phyloP scores from a whole-genome alignment of 495 filamentous ascomycete genomes.

The Neurospora hispaniola region DNA sequence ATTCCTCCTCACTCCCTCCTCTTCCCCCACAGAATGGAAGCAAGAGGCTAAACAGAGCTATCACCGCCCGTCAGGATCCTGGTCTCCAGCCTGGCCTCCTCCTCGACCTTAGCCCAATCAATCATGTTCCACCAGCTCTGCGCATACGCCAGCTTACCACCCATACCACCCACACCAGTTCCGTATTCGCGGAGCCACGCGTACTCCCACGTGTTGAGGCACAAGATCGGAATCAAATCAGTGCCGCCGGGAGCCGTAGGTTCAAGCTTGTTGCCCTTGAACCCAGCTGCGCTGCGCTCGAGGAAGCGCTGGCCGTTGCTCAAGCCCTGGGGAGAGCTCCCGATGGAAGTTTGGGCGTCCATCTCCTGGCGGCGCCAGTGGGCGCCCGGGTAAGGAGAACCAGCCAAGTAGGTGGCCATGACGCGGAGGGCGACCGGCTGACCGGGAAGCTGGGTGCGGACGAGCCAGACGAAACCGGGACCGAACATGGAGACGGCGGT shows the following conservation, averaged over 20 bases:
- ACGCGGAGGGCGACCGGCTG: slow-evolving; percentile 48
- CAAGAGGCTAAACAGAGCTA: background rate
- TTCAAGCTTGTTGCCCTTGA: slow-evolving; percentile 7
- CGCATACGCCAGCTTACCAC: slow-evolving; percentile 66
- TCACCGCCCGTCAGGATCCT: slow-evolving; percentile 1
- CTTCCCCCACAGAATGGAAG: background rate
- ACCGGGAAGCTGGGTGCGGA: slow-evolving; percentile 34
- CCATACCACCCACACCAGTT: slow-evolving; percentile 29
- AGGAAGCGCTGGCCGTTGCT: slow-evolving; percentile 19
- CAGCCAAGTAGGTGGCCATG: slow-evolving; percentile 83
- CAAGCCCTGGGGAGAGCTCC: slow-evolving; percentile 24
- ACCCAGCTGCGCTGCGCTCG: slow-evolving; percentile 32
- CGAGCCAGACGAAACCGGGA: slow-evolving; percentile 92
- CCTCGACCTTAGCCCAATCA: slow-evolving; percentile 68
- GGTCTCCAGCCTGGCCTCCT: slow-evolving; percentile 13
- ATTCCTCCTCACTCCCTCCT: background rate
- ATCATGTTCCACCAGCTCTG: slow-evolving; percentile 78
- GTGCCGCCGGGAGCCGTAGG: slow-evolving; percentile 51
- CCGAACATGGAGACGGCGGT: slow-evolving; percentile 92
- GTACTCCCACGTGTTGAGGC: slow-evolving; percentile 95
- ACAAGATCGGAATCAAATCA: slow-evolving; percentile 65
- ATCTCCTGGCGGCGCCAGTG: slow-evolving; percentile 69
- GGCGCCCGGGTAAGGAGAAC: slow-evolving; percentile 74
- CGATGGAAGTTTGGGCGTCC: slow-evolving; percentile 63
- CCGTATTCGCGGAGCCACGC: slow-evolving; percentile 82